Percentiles rank a stretch among this genome's conserved stretches.
phyloP scores from a whole-genome alignment of 2,329 filamentous ascomycete species.

The Xylaria sp. region DNA sequence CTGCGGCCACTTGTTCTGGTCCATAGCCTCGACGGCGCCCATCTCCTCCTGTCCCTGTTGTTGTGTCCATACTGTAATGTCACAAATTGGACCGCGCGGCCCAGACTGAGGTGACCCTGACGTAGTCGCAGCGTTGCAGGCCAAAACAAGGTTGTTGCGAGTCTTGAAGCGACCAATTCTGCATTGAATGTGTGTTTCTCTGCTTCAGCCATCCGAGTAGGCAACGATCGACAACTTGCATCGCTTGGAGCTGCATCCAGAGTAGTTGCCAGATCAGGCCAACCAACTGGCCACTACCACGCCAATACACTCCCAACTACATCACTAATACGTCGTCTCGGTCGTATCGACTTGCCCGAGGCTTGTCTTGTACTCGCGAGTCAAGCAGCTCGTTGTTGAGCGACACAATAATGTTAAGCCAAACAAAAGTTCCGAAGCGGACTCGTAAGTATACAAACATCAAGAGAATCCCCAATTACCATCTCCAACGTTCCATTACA shows the following conservation, averaged over 20 bases:
- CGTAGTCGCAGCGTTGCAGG: conserved; percentile 6
- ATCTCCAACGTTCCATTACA: neutral
- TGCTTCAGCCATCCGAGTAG: conserved; percentile 16
- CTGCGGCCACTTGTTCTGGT: neutral
- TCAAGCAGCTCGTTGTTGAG: neutral
- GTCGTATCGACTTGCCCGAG: neutral
- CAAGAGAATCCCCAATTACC: neutral
- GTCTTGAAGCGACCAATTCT: conserved; percentile 2
- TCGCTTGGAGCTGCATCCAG: conserved; percentile 11
- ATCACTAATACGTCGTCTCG: conserved; percentile 2
- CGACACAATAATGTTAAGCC: too few species aligned
- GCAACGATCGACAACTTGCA: conserved; percentile 26
- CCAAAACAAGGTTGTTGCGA: conserved; percentile 8
- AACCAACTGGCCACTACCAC: conserved; percentile 8
- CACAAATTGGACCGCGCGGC: conserved; percentile 1
- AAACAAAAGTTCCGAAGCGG: too few species aligned
- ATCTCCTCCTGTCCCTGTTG: neutral
- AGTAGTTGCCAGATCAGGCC: conserved; percentile 4
- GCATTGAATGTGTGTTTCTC: neutral
- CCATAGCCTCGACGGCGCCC: neutral
- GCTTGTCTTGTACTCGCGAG: neutral
- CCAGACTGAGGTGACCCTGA: conserved; percentile 14
- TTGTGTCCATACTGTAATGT: too few species aligned
- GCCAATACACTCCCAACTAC: conserved; percentile 5
- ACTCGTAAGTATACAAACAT: neutral